Evolutionary conservation across 2,329 filamentous ascomycete genomes (phyloP), one percentile per base, ranked within the genome.

Genomic region (Clonostachys chloroleuca): DNA sequence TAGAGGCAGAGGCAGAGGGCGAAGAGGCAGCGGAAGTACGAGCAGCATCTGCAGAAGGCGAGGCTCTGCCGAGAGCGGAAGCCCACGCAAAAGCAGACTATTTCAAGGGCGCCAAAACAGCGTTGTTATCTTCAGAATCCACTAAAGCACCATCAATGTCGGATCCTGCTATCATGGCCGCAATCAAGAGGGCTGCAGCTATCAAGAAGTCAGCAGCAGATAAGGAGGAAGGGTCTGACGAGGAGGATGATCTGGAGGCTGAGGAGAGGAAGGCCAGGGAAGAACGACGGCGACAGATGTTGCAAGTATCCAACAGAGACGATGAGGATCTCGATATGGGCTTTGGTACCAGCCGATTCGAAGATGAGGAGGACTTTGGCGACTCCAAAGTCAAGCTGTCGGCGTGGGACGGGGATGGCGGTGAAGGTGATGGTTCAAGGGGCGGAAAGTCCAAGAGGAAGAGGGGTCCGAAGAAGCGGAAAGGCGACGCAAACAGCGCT

Each of bases 251-350:
- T 12, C 65, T 66, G 6, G 67, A 69, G 35, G 64, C 65, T n/a
- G 58, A 68, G 50, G 71, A 70, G 45, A 72, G 72, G 6, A 71
- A 67, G 56, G 81, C 81, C 2, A 80, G 83, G 51, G 80, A 86
- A 52, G 83, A 84, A 44, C 84, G 86, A 8, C 81, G 85, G 45
- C 86, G 83, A 63, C 86, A 81, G 54, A 87, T 96, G 72, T 73
- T 96, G 6, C 74, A 84, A 56, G 78, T 78, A 50, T 81, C 84
- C 47, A 86, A 88, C 55, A 81, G 92, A 43, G 92, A 97, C 62
- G 83, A 91, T 43, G 84, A 92, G 48, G 92, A 99, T 67, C 79
- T 99, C 69, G 94, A 99, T 60, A 81, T 97, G 75, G 92, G 92
- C 50, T 97, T 99, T 60, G 94, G 94, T 34, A 89, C 84, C 17